Base-by-base conservation (phyloP, 306 rosid genomes). In the apple (Malus domestica) region DNA sequence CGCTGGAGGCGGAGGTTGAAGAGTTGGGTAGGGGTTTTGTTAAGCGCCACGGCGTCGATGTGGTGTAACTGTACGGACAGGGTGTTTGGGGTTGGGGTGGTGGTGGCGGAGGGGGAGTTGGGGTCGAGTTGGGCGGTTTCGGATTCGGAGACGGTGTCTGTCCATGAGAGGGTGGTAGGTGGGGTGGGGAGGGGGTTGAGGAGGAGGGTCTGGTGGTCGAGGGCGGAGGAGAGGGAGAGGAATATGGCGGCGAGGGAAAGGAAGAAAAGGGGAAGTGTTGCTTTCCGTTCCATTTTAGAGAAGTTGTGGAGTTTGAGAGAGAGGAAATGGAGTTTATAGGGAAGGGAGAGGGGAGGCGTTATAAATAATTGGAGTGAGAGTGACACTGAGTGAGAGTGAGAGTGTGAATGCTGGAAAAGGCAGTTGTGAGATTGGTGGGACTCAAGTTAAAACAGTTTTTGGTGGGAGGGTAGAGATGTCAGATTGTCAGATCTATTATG, bases 1-100 rank as follows among this genome's bases (percentile, higher is more conserved):
- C 98, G 79, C 30, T 76, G 86, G 70, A 94, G 95, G 30, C 97
- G 61, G 38, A 84, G 86, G 72, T 78, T 29, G 90, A 94, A 90
- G 78, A 92, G 95, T 12, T 94, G 85, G 54, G 85, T 76, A 4
- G 98, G 87, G 66, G 93, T 86, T 62, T 70, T 70, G 86, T 84
- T 65, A 42, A 81, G 29, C 25, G 93, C 80, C 32, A 94, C 78
- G 1, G 87, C 80, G 46, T 94, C 98, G 23, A 90, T 46, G 80
- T 92, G 98, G 78, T 92, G 97, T 0, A 94, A 83, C 12, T 80
- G 84, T 16, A 88, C 70, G 6, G 88, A 62, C 64, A 86, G 70
- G 3, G 83, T 14, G 32, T 65, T 8, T 1, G 64, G 8, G 30
- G 27, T 38, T 0, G 67, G 38, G 55, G 80, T 10, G 20, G 45